Base-by-base conservation (phyloP, 148 eudicot genomes). In the Vaccinium darrowii region DNA sequence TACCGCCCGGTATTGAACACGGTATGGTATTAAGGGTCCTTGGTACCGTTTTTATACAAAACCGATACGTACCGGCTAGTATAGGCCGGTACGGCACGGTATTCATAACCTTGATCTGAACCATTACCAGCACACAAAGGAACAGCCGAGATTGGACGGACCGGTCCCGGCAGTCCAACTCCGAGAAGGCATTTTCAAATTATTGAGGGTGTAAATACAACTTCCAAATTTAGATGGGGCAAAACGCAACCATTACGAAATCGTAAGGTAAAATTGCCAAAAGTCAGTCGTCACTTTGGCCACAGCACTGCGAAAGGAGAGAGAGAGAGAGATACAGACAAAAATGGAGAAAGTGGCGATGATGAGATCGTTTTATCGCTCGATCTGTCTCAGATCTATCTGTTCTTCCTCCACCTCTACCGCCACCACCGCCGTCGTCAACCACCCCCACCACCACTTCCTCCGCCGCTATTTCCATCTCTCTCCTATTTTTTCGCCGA, bases 361-460 rank as follows among this genome's bases (percentile, higher is more conserved):
- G 51, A 73, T 89, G 87, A 88, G 95, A 90, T 92, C 94, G 30
- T 80, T 94, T 54, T 81, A 86, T 56, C 95, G 94, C 25, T 88
- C 88, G 84, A 86, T 90, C 56, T 79, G 82, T 43, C 84, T 91
- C 62, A 88, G 91, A 91, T 92, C 97, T 54, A 85, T 91, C 67
- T 79, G 60, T 50, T 89, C 85, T 21, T 82, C 89, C 86, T 21
- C 89, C 76, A 76, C 86, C 78, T 90, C 77, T 82, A 80, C 87
- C 91, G 67, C 72, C 62, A 71, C 84, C 84, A 76, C 60, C 33
- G 5, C 67, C 81, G 72, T 51, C 87, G 67, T 47, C 84, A 69
- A 80, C 85, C 84, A 87, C 78, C 90, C 81, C 73, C 88, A 77
- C 51, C 84, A 86, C 51, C 81, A 86, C 78, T n/a, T n/a, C n/a